phyloP scores from a whole-genome alignment of 108 stramenopile species.

The Bacterosira constricta region DNA sequence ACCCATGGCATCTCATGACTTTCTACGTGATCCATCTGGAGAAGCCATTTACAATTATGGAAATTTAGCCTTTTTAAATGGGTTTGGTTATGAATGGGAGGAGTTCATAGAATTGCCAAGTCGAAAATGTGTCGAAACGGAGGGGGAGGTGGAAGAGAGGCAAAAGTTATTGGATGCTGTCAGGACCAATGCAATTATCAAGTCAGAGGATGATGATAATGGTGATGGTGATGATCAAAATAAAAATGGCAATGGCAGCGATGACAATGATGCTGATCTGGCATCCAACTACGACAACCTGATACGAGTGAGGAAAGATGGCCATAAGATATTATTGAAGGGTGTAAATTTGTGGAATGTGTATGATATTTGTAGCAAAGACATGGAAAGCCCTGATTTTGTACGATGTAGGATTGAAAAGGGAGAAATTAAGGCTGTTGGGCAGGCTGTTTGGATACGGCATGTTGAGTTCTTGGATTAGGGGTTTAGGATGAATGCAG shows the following conservation, averaged over 20 bases:
- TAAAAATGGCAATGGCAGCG: not conserved
- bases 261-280: not conserved
- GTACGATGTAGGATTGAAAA: slow-evolving; percentile 12
- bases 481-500: too few species aligned
- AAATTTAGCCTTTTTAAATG: slow-evolving; percentile 38
- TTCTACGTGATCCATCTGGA: slow-evolving; percentile 34
- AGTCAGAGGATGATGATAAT: not conserved
- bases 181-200: not conserved
- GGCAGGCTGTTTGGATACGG: slow-evolving; percentile 51
- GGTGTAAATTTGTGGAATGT: slow-evolving; percentile 47
- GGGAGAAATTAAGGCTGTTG: slow-evolving; percentile 33
- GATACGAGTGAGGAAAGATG: slow-evolving; percentile 40
- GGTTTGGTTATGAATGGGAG: slow-evolving; percentile 45
- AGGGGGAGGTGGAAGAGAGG: slow-evolving; percentile 33
- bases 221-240: not conserved
- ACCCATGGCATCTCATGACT: slow-evolving; percentile 51
- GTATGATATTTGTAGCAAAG: slow-evolving; percentile 1
- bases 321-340: slow-evolving; percentile 34
- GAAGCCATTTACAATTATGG: slow-evolving; percentile 47
- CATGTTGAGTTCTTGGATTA: slow-evolving; percentile 30
- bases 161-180: slow-evolving; percentile 38
- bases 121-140: slow-evolving; percentile 37
- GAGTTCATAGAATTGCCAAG: slow-evolving; percentile 46
- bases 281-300: slow-evolving; percentile 32
- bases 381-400: not conserved